Evolutionary conservation across 768 basidiomycete genomes (phyloP).

Genomic region (Lactifluus hygrophoroides): DNA sequence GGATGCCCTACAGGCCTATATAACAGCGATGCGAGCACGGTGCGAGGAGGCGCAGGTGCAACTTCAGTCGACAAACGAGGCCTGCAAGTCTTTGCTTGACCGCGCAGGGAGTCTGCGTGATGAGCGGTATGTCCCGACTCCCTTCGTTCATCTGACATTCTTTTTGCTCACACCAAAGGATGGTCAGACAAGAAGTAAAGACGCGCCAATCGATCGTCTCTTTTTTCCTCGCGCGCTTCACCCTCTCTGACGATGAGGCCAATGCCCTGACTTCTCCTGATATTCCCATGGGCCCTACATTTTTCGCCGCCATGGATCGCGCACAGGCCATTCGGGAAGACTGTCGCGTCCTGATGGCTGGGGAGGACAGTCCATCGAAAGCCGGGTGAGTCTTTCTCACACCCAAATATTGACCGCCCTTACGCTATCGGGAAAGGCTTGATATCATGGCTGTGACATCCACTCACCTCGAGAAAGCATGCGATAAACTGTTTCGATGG

Average conservation of each 20-base stretch:
- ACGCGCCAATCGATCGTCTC: constrained; percentile 64
- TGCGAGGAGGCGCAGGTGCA: constrained; percentile 82
- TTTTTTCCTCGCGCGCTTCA: constrained; percentile 80
- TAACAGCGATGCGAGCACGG: constrained; percentile 67
- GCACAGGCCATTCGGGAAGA: constrained; percentile 75
- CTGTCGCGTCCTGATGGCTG: constrained; percentile 79
- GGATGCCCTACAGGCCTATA: constrained; percentile 65
- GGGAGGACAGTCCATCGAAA: constrained; percentile 69
- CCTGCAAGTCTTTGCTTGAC: constrained; percentile 73
- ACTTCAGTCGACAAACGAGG: constrained; percentile 62
- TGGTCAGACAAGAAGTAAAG: constrained; percentile 55
- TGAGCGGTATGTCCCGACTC: constrained; percentile 46
- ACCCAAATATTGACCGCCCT: not conserved
- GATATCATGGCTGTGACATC: constrained; percentile 86
- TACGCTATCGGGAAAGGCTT: constrained; percentile 37
- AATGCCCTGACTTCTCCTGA: constrained; percentile 73
- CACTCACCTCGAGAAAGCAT: constrained; percentile 77
- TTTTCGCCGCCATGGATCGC: constrained; percentile 86
- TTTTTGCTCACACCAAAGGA: constrained; percentile 6
- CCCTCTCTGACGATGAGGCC: constrained; percentile 63
- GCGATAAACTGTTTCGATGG: constrained; percentile 84
- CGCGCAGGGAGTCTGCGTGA: constrained; percentile 68
- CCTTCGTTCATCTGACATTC: not conserved
- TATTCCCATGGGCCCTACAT: constrained; percentile 57
- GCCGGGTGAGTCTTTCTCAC: constrained; percentile 48